phyloP scores from a whole-genome alignment of 225 moss, liverwort and hornwort genomes.

The Neckera pumila region DNA sequence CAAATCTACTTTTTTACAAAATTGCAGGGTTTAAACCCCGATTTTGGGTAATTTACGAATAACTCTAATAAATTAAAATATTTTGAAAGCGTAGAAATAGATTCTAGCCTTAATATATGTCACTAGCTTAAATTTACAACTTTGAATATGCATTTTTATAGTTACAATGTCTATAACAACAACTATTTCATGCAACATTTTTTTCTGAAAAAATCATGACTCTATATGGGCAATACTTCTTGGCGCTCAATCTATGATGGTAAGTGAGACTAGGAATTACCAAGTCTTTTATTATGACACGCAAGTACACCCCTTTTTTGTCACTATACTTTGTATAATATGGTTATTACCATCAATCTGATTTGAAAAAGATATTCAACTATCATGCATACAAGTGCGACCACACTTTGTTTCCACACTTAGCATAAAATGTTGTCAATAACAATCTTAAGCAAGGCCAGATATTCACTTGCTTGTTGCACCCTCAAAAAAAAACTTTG shows the following conservation, averaged over 20 bases:
- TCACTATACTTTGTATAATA: fast-evolving
- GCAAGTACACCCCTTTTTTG: fast-evolving
- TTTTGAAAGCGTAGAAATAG: not conserved
- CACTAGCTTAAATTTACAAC: too few relatives aligned
- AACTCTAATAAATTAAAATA: too few relatives aligned
- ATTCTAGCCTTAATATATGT: too few relatives aligned
- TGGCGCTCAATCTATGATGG: not conserved
- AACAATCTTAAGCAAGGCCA: not conserved
- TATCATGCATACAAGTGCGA: not conserved
- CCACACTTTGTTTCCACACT: not conserved
- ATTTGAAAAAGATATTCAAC: not conserved
- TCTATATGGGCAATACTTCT: fast-evolving
- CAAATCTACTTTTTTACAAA: too few relatives aligned
- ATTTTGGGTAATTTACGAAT: too few relatives aligned
- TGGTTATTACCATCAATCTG: not conserved
- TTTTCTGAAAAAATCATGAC: fast-evolving
- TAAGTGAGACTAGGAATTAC: too few relatives aligned
- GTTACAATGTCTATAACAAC: not conserved
- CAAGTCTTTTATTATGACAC: not conserved
- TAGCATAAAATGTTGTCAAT: not conserved
- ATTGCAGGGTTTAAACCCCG: too few relatives aligned
- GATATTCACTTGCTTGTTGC: not conserved
- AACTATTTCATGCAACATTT: not conserved
- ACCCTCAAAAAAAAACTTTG: not conserved
- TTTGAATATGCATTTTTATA: not conserved